These are phyloP conservation scores for Capsella rubella DNA, from an alignment of 441 rosid genomes.

Conservation along the genomic window DNA sequence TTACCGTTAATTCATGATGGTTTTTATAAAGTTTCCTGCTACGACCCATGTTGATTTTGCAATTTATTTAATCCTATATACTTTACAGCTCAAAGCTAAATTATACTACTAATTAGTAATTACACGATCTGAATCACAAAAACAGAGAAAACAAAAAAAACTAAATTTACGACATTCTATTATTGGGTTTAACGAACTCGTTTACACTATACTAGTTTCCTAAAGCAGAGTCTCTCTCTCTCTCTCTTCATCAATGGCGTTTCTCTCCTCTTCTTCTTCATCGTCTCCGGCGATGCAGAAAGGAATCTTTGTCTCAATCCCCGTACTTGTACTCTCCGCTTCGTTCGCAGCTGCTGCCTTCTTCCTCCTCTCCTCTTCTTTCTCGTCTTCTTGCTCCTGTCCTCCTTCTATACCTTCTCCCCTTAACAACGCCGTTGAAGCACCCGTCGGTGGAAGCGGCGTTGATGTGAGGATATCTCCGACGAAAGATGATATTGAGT, in stretches of 20 bases:
- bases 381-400: conserved; percentile 72
- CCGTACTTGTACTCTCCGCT: conserved; percentile 68
- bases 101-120: neutral
- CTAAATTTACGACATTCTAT: neutral
- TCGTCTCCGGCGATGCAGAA: conserved; percentile 59
- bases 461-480: conserved; percentile 49
- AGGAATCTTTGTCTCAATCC: conserved; percentile 71
- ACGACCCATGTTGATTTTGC: too few relatives aligned
- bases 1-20: neutral
- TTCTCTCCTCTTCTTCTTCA: conserved; percentile 39
- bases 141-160: neutral
- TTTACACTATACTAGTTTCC: conserved; percentile 24
- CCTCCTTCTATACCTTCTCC: conserved; percentile 47
- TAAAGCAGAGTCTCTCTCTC: conserved; percentile 2
- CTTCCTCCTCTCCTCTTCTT: conserved; percentile 78
- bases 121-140: neutral
- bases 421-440: conserved; percentile 10
- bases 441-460: conserved; percentile 15
- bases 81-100: conserved; percentile 3
- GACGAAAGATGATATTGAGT: conserved; percentile 66
- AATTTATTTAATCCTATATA: too few relatives aligned
- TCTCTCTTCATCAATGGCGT: conserved; percentile 44
- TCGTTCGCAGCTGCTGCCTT: conserved; percentile 65
- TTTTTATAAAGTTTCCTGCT: too few relatives aligned
- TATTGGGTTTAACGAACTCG: conserved; percentile 7